Evolutionary conservation across 495 filamentous ascomycete genomes (phyloP), one percentile per base, ranked within the genome.

Genomic region (Rostrohypoxylon terebratum): DNA sequence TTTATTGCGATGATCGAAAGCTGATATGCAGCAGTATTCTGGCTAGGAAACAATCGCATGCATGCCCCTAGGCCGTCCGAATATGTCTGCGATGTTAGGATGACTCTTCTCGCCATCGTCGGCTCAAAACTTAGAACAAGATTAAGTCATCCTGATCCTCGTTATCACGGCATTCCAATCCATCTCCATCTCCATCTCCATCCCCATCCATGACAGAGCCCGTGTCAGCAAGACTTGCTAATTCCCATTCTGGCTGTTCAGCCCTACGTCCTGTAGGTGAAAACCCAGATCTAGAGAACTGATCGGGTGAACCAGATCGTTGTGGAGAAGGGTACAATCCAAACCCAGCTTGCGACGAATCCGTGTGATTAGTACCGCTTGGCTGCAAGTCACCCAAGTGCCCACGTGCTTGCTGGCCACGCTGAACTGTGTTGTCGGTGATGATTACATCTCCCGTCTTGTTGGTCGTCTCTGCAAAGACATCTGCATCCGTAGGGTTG

Each of bases 191-290:
- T 28, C 28, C 28, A 28, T n/a, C n/a, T n/a, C 28, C 34, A 20
- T 55, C 51, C 31, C 8, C 51, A 6, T 48, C 59, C 21, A 25
- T 14, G 23, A 31, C 25, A 8, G 50, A 44, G 11, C 21, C 45
- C 36, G 45, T 59, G 14, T 66, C 53, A 3, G 31, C 28, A 33
- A 40, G 4, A 36, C 53, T 59, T 8, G 45, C 11, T 7, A 34
- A 42, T 57, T 73, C 60, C 70, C 70, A 73, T 45, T 73, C 65
- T 10, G 59, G 59, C 38, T 50, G 54, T n/a, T 68, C 54, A 14
- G 45, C 60, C 50, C 40, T 47, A 25, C 60, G 47, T 40, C 11
- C 50, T 28, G 16, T 40, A 20, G 38, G 40, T 1, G 38, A 18
- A 10, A 4, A 36, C 13, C 9, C 20, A 42, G 20, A 33, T 3